These are phyloP conservation scores for Gleditsia sinensis DNA, from an alignment of 306 rosid species.

Conservation along the genomic window DNA sequence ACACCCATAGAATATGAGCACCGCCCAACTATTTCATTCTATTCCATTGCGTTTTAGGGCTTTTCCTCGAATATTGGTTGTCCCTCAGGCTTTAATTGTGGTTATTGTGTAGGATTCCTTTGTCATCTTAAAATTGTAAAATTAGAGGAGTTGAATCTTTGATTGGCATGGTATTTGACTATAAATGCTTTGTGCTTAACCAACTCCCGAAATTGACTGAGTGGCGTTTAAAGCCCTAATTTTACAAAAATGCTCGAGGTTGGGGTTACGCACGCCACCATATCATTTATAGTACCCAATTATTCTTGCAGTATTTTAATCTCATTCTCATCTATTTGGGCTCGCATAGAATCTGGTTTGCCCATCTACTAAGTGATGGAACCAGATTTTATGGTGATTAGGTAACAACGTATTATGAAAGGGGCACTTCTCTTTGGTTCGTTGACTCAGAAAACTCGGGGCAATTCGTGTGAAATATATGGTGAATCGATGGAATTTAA, in stretches of 20 bases:
- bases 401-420: too few species aligned
- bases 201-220: conserved; percentile 49
- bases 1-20: conserved; percentile 99
- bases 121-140: neutral
- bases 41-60: neutral
- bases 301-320: too few species aligned
- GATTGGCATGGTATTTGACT: conserved; percentile 36
- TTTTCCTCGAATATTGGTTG: too few species aligned
- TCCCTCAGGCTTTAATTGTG: too few species aligned
- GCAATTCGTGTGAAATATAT: too few species aligned
- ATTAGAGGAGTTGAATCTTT: conserved; percentile 38
- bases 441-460: too few species aligned
- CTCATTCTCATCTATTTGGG: neutral
- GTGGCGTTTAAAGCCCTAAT: conserved; percentile 79
- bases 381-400: too few species aligned
- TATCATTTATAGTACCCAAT: neutral
- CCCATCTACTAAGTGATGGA: too few species aligned
- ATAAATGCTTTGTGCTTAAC: conserved; percentile 35
- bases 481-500: too few species aligned
- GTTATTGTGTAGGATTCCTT: too few species aligned
- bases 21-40: neutral
- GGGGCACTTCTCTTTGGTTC: too few species aligned
- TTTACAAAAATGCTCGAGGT: conserved; percentile 25
- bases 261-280: conserved; percentile 85
- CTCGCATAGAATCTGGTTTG: neutral